phyloP scores from a whole-genome alignment of 352 stramenopile genomes.

The Pythium volutum region DNA sequence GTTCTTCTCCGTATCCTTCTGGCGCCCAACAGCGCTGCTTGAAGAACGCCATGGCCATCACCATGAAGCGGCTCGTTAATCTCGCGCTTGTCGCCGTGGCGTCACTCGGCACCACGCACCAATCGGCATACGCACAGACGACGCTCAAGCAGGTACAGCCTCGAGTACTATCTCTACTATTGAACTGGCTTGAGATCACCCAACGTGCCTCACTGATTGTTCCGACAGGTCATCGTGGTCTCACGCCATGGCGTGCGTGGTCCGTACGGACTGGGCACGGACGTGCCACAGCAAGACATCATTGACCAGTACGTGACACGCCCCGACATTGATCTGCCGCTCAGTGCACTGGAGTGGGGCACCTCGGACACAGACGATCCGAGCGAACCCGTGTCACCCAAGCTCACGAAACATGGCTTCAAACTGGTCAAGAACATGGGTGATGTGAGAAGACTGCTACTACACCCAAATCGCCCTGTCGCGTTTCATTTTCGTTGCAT shows the following conservation, averaged over 20 bases:
- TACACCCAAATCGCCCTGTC: not conserved
- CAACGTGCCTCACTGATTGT: too few relatives aligned
- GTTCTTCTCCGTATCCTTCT: conserved; percentile 14
- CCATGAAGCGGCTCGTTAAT: not conserved
- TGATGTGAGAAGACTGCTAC: conserved; percentile 29
- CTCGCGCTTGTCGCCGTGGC: conserved; percentile 5
- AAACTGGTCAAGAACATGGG: conserved; percentile 62
- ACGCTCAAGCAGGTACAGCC: conserved; percentile 16
- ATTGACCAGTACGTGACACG: conserved; percentile 64
- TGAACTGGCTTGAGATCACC: not conserved
- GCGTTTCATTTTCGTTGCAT: not conserved
- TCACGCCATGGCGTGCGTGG: conserved; percentile 71
- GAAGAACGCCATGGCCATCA: conserved; percentile 9
- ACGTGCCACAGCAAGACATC: conserved; percentile 40
- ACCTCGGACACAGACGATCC: conserved; percentile 67
- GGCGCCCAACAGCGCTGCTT: conserved; percentile 4
- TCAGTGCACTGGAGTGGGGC: conserved; percentile 55
- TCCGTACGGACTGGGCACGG: conserved; percentile 63
- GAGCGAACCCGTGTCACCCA: conserved; percentile 62
- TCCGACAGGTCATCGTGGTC: conserved; percentile 68
- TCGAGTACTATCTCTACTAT: not conserved
- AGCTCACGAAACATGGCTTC: conserved; percentile 75
- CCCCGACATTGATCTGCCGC: conserved; percentile 48
- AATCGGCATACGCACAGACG: not conserved
- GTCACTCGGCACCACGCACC: not conserved